Percentiles rank a stretch among this genome's conserved stretches.
These are phyloP conservation scores for Alternaria consortialis DNA, from an alignment of 2,329 filamentous ascomycete species.

Conservation along the genomic window DNA sequence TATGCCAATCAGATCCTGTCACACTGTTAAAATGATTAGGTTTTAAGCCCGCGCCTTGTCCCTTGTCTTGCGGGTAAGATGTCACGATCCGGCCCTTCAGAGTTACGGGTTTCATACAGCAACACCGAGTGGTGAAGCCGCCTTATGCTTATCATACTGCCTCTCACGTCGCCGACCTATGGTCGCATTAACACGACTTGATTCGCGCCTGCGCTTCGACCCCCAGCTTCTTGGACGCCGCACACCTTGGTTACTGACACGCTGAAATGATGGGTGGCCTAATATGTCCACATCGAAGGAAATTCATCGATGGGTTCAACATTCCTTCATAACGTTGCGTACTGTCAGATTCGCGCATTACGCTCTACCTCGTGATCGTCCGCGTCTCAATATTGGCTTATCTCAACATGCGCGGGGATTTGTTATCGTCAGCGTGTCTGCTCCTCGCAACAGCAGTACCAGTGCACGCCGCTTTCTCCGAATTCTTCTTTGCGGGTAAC, in stretches of 20 bases:
- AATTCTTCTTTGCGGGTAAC: constrained; percentile 27
- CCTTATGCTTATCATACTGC: neutral
- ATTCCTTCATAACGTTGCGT: neutral
- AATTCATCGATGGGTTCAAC: neutral
- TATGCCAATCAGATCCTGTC: neutral
- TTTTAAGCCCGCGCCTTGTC: neutral
- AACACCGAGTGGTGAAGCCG: neutral
- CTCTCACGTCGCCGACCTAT: constrained; percentile 2
- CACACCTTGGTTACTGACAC: neutral
- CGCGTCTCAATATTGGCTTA: neutral
- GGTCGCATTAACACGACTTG: neutral
- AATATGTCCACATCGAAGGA: neutral
- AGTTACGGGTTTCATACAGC: neutral
- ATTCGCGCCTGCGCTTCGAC: neutral
- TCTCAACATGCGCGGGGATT: neutral
- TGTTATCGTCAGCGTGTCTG: neutral
- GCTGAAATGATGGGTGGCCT: constrained; percentile 3
- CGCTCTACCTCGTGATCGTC: neutral
- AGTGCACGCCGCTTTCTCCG: constrained; percentile 17
- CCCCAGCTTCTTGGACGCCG: neutral
- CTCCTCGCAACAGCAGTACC: neutral
- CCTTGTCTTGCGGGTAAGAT: neutral
- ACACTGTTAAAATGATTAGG: neutral
- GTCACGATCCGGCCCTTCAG: neutral
- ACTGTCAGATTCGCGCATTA: neutral